Conservation (phyloP, 1,284 basidiomycete species). For the Ustilago bromivora region DNA sequence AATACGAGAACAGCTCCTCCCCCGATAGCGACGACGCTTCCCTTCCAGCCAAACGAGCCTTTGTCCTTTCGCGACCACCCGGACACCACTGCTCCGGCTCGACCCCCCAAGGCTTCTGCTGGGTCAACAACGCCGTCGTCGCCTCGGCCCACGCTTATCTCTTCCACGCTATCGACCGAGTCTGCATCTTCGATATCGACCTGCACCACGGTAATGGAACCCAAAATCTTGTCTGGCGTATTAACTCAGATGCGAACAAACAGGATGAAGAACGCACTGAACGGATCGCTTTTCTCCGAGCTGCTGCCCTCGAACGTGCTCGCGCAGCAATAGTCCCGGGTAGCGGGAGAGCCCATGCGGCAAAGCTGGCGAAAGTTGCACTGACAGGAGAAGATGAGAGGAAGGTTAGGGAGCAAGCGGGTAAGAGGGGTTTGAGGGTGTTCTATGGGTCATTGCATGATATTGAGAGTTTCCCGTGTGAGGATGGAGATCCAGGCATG, state of each 20-base stretch:
- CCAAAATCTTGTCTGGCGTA: slow-evolving; percentile 88
- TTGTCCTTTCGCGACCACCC: slow-evolving; percentile 67
- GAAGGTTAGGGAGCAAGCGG: slow-evolving; percentile 31
- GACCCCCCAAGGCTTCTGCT: slow-evolving; percentile 83
- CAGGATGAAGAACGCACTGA: slow-evolving; percentile 52
- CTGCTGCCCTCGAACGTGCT: slow-evolving; percentile 31
- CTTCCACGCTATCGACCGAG: slow-evolving; percentile 80
- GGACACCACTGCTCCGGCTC: slow-evolving; percentile 68
- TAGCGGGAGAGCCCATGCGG: slow-evolving; percentile 21
- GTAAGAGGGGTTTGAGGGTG: slow-evolving; percentile 73
- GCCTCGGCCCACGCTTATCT: slow-evolving; percentile 92
- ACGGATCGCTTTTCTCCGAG: slow-evolving; percentile 37
- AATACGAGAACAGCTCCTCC: slow-evolving; percentile 1
- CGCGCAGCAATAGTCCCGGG: slow-evolving; percentile 22
- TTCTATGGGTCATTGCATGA: slow-evolving; percentile 93
- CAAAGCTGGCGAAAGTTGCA: slow-evolving; percentile 20
- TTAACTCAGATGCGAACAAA: slow-evolving; percentile 82
- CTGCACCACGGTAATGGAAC: slow-evolving; percentile 89
- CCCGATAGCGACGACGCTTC: neutral
- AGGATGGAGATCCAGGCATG: slow-evolving; percentile 83
- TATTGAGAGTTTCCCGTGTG: slow-evolving; percentile 88
- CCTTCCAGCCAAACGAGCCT: slow-evolving; percentile 56
- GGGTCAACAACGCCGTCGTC: slow-evolving; percentile 91
- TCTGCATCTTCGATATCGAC: slow-evolving; percentile 92
- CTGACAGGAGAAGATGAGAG: slow-evolving; percentile 31